Base-by-base conservation (phyloP, 2,329 filamentous ascomycete species). In the Pseudopithomyces maydicus region DNA sequence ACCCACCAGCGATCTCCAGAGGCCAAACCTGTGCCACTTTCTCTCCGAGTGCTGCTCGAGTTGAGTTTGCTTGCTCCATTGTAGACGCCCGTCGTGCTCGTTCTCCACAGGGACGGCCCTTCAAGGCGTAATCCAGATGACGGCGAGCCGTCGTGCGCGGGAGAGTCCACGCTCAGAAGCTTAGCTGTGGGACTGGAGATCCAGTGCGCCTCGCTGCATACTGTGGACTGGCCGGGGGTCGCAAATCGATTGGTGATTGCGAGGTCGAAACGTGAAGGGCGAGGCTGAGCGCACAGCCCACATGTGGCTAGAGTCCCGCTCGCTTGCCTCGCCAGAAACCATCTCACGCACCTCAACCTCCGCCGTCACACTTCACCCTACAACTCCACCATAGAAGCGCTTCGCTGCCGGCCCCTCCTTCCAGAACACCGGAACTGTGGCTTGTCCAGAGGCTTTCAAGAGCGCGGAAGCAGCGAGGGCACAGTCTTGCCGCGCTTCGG, bases 141-240 rank as follows among this genome's bases (percentile, higher is more conserved):
- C 38, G 3, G 29, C 32, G 15, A 47, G 44, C 36, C 32, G 54
- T 53, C 39, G 48, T 46, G n/a, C 46, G 39, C 33, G n/a, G 44
- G 26, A 15, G 51, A 29, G 20, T 45, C 32, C 32, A 56, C 48
- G 47, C 44, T n/a, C 43, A 29, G 19, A 44, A 54, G 55, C 56
- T 59, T 55, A 49, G 43, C 23, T 35, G 50, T 50, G 43, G n/a
- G 29, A 35, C 47, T 45, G 39, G 11, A 33, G 48, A 26, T 54
- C 47, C 53, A 68, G 62, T 74, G 65, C 68, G 72, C 72, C 72
- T 75, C 63, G 69, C 61, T 55, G 55, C 39, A 57, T 17, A 57
- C n/a, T 23, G 58, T 33, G 26, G 8, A 8, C 26, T 5, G 26
- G 20, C 54, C 48, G 54, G 44, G 38, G 20, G 50, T 32, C 26